A percentile compares a stretch with the other conserved stretches of the same genome.
Evolutionary conservation across 2,329 filamentous ascomycete species (phyloP).

Genomic region (Venturia pyrina): DNA sequence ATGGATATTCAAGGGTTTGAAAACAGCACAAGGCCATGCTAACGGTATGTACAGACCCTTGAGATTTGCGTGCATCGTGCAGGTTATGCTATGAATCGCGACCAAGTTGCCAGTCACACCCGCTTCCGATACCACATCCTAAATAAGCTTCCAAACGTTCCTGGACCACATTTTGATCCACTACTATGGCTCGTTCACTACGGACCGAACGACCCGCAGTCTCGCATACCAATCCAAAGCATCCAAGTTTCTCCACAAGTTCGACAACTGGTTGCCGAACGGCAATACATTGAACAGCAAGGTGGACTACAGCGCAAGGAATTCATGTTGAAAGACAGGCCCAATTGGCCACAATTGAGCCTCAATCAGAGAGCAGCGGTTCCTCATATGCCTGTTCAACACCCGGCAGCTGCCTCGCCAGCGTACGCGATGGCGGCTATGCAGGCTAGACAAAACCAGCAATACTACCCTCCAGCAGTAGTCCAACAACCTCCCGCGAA

Average conservation of each 20-base stretch:
- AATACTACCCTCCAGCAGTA: conserved; percentile 19
- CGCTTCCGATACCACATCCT: conserved; percentile 79
- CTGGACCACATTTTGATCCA: conserved; percentile 62
- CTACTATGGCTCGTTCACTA: conserved; percentile 84
- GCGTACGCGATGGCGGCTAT: conserved; percentile 3
- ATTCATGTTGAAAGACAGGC: conserved; percentile 84
- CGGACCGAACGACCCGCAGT: conserved; percentile 59
- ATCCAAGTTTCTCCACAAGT: conserved; percentile 52
- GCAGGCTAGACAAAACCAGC: conserved; percentile 8
- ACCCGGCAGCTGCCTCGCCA: neutral
- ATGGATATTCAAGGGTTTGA: conserved; percentile 17
- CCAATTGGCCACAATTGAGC: conserved; percentile 82
- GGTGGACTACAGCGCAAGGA: conserved; percentile 82
- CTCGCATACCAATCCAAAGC: conserved; percentile 59
- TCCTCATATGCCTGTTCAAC: conserved; percentile 15
- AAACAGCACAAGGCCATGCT: neutral
- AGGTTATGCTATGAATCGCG: conserved; percentile 65
- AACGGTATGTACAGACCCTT: conserved; percentile 50
- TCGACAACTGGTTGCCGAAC: conserved; percentile 50
- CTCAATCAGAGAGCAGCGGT: conserved; percentile 1
- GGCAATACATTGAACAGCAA: conserved; percentile 54
- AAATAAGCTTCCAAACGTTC: conserved; percentile 60
- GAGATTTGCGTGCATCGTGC: conserved; percentile 78
- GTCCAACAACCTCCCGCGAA: conserved; percentile 30
- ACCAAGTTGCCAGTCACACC: conserved; percentile 63